These are phyloP conservation scores for Adansonia gregorii DNA, from an alignment of 441 rosid genomes.

Conservation along the genomic window DNA sequence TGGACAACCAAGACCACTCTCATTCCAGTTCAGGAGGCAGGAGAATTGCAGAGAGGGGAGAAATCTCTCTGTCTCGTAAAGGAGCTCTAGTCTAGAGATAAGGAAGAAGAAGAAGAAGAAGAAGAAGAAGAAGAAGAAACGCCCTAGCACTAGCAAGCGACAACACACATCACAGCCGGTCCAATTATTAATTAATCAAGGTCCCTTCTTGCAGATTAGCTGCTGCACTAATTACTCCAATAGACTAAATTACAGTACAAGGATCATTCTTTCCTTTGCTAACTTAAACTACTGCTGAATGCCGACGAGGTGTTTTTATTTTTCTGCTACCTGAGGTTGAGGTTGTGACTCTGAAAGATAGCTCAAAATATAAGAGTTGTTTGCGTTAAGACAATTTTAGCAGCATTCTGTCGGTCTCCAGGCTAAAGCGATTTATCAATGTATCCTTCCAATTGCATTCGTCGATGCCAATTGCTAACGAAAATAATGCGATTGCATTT, in stretches of 20 bases:
- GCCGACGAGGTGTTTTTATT: neutral
- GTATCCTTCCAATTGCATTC: neutral
- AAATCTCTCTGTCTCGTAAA: neutral
- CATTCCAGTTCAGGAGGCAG: slow-evolving; percentile 1
- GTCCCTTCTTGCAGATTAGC: neutral
- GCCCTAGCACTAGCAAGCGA: slow-evolving; percentile 2
- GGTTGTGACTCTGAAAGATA: too few species aligned
- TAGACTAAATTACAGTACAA: too few species aligned
- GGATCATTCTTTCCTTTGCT: neutral
- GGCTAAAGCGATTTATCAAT: neutral
- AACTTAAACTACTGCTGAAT: neutral
- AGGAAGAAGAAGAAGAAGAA: too few species aligned
- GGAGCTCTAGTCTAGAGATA: too few species aligned
- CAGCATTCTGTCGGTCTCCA: neutral
- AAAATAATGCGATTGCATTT: neutral
- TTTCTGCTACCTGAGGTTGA: neutral
- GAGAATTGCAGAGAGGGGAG: slow-evolving; percentile 25
- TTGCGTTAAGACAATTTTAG: neutral
- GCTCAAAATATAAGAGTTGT: neutral
- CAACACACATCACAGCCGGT: neutral
- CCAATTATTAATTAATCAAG: neutral
- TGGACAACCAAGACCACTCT: slow-evolving; percentile 31
- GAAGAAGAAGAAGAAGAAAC: neutral
- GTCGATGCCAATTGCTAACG: too few species aligned
- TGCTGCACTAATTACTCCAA: neutral